phyloP scores from a whole-genome alignment of 805 yeast species.

The Wickerhamomyces strasburgensis region DNA sequence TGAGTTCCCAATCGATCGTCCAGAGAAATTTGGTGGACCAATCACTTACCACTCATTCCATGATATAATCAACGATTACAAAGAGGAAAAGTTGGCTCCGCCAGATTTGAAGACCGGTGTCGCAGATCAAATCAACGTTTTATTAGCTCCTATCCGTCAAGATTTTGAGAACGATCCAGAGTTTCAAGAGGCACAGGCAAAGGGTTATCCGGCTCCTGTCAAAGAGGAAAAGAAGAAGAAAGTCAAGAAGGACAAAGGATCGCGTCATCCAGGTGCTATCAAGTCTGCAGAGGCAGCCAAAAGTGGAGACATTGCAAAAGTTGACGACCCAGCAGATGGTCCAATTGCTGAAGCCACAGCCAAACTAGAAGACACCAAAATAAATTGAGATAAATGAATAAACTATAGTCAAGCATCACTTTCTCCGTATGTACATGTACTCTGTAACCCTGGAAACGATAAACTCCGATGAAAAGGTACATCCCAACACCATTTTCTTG shows the following conservation, averaged over 20 bases:
- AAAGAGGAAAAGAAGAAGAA: constrained; percentile 60
- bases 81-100: constrained; percentile 73
- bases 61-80: constrained; percentile 67
- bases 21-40: constrained; percentile 97
- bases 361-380: constrained; percentile 30
- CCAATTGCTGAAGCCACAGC: constrained; percentile 34
- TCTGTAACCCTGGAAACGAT: no score
- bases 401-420: no score
- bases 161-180: constrained; percentile 58
- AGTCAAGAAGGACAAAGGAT: constrained; percentile 82
- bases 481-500: neutral
- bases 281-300: constrained; percentile 25
- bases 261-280: constrained; percentile 75
- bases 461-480: no score
- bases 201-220: constrained; percentile 81
- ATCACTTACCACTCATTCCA: constrained; percentile 65
- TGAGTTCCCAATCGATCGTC: constrained; percentile 75
- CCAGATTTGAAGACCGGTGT: constrained; percentile 94
- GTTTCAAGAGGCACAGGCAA: constrained; percentile 65
- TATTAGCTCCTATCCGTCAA: constrained; percentile 80
- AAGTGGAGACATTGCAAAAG: no score
- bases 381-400: no score
- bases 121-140: constrained; percentile 71
- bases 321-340: no score
- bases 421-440: no score